Evolutionary conservation across 192 early-diverging fungal genomes (phyloP).

Genomic region (Podila minutissima): DNA sequence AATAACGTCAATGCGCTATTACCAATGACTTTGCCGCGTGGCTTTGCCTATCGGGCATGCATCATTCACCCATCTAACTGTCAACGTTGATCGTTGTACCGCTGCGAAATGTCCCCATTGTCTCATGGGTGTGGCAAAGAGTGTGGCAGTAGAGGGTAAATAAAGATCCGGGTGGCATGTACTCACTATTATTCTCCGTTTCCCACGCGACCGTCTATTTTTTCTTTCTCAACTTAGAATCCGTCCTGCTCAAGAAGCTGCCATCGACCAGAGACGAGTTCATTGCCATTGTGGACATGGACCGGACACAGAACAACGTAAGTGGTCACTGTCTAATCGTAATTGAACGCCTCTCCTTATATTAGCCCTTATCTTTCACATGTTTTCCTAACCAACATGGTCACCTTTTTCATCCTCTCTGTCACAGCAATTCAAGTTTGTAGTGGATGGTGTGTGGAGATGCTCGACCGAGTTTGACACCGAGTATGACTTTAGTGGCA

Average conservation of each 20-base stretch:
- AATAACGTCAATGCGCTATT: background rate
- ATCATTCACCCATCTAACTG: too few species aligned
- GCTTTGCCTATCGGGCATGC: too few species aligned
- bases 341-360: background rate
- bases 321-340: background rate
- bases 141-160: too few species aligned
- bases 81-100: too few species aligned
- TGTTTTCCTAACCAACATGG: background rate
- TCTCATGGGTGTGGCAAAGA: too few species aligned
- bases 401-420: background rate
- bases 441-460: conserved; percentile 54
- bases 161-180: too few species aligned
- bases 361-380: background rate
- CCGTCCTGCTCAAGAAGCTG: conserved; percentile 20
- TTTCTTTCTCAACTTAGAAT: conserved; percentile 7
- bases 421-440: conserved; percentile 49
- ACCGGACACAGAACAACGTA: conserved; percentile 35
- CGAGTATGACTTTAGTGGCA: conserved; percentile 27
- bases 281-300: conserved; percentile 16
- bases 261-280: conserved; percentile 24
- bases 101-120: too few species aligned
- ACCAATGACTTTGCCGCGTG: too few species aligned
- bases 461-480: conserved; percentile 51
- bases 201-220: background rate
- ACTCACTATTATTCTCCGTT: background rate